Evolutionary conservation across 345 rosid genomes (phyloP).

Genomic region (Euphorbia lathyris): DNA sequence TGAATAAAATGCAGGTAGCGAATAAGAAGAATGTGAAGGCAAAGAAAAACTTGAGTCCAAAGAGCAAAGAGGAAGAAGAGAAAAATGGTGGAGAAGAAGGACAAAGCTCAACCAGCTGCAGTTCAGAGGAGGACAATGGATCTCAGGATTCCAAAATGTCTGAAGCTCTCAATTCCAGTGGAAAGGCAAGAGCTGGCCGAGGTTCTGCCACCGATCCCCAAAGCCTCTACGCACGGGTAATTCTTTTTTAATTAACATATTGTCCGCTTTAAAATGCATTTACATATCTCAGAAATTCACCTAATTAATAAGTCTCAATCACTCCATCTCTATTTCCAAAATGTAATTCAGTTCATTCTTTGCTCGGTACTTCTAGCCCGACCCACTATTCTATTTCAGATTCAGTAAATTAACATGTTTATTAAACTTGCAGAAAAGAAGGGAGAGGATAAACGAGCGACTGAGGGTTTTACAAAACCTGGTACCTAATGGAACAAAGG

Average conservation of each 20-base stretch:
- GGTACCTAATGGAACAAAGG: constrained; percentile 92
- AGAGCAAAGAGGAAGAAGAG: constrained; percentile 33
- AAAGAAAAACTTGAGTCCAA: constrained; percentile 39
- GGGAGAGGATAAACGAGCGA: constrained; percentile 84
- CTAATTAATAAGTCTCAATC: too few relatives aligned
- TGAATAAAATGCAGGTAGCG: constrained; percentile 13
- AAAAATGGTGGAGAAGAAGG: constrained; percentile 46
- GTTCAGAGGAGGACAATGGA: constrained; percentile 62
- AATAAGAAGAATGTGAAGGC: constrained; percentile 30
- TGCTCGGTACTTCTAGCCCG: too few relatives aligned
- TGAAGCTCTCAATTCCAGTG: constrained; percentile 44
- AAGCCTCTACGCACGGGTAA: constrained; percentile 91
- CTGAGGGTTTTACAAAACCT: constrained; percentile 72
- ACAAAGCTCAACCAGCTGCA: constrained; percentile 47
- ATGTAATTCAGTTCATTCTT: too few relatives aligned
- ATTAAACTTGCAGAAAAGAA: constrained; percentile 57
- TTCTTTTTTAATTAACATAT: not conserved
- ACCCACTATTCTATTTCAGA: too few relatives aligned
- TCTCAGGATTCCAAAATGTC: too few relatives aligned
- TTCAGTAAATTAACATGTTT: not conserved
- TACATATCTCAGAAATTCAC: too few relatives aligned
- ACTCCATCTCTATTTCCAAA: too few relatives aligned
- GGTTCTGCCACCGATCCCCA: constrained; percentile 97
- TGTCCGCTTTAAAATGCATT: too few relatives aligned
- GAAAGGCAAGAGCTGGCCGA: constrained; percentile 62